A percentile compares a stretch with the other conserved stretches of the same genome.
phyloP scores from a whole-genome alignment of 1,284 basidiomycete genomes.

The Omphalotus olearius region DNA sequence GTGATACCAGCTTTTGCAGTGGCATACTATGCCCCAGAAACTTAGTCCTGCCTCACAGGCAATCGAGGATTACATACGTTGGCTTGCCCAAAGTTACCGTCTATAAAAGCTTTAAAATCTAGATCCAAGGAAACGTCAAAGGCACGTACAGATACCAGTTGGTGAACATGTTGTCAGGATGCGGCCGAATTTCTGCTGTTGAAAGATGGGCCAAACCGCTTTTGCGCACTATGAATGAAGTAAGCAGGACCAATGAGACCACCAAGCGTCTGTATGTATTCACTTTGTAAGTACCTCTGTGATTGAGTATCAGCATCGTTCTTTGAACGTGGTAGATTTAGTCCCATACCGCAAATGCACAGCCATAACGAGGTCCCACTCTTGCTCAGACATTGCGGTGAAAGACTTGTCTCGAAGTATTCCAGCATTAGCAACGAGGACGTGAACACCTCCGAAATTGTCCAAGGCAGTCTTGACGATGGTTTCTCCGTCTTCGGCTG shows the following conservation, averaged over 20 bases:
- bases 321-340: neutral
- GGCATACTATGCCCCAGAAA: conserved; percentile 55
- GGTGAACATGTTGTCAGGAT: conserved; percentile 93
- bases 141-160: conserved; percentile 81
- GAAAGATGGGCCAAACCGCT: conserved; percentile 96
- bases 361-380: conserved; percentile 92
- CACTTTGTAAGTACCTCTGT: conserved; percentile 68
- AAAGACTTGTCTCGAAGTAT: conserved; percentile 93
- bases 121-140: neutral
- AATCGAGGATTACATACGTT: conserved; percentile 45
- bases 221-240: conserved; percentile 61
- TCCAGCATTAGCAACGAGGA: conserved; percentile 93
- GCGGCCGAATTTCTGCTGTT: conserved; percentile 95
- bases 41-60: neutral
- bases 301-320: conserved; percentile 9
- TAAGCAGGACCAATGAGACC: neutral
- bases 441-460: conserved; percentile 86
- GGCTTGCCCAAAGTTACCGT: conserved; percentile 93
- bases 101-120: conserved; percentile 31
- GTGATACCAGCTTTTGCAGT: conserved; percentile 94
- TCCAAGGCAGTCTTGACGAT: conserved; percentile 89
- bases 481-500: conserved; percentile 87
- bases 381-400: conserved; percentile 82
- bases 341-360: conserved; percentile 74
- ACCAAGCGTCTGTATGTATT: conserved; percentile 1